A percentile compares a stretch with the other conserved stretches of the same genome.
phyloP scores from a whole-genome alignment of 2,329 filamentous ascomycete species.

The Clonostachys solani region DNA sequence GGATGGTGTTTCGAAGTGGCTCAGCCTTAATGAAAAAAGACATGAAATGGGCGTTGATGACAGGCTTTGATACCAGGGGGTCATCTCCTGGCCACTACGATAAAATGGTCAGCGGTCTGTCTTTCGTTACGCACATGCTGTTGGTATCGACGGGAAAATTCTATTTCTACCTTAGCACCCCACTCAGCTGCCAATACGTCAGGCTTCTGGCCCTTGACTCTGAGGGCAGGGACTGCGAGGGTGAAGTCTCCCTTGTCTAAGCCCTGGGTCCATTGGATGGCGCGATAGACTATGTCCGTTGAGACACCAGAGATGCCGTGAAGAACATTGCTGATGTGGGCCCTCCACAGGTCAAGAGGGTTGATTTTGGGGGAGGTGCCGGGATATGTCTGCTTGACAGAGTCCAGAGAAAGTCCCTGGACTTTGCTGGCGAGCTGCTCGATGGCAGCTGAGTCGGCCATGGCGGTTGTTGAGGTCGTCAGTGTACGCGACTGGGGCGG shows the following conservation, averaged over 20 bases:
- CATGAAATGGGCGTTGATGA: slow-evolving; percentile 63
- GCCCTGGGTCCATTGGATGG: slow-evolving; percentile 72
- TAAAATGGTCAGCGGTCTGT: slow-evolving; percentile 3
- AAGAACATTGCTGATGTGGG: slow-evolving; percentile 68
- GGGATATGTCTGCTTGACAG: slow-evolving; percentile 30
- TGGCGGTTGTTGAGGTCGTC: background rate
- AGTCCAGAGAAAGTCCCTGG: slow-evolving; percentile 8
- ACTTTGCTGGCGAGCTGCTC: slow-evolving; percentile 8
- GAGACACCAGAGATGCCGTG: slow-evolving; percentile 68
- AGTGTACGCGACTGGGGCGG: too few relatives aligned
- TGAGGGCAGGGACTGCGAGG: slow-evolving; percentile 73
- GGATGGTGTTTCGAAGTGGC: slow-evolving; percentile 59
- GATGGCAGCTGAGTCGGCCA: slow-evolving; percentile 2
- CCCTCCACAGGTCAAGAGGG: slow-evolving; percentile 75
- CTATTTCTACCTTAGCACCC: slow-evolving; percentile 48
- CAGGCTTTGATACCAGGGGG: slow-evolving; percentile 67
- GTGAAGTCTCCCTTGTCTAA: slow-evolving; percentile 81
- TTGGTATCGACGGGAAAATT: background rate
- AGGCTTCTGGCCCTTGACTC: slow-evolving; percentile 68
- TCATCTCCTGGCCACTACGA: slow-evolving; percentile 68
- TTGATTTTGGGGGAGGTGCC: slow-evolving; percentile 65
- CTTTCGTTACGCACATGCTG: background rate
- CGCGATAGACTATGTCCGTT: slow-evolving; percentile 65
- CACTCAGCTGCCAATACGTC: slow-evolving; percentile 58
- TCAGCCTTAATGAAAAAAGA: slow-evolving; percentile 77